These are phyloP conservation scores for Senna siamea DNA, from an alignment of 306 rosid species.

Conservation along the genomic window DNA sequence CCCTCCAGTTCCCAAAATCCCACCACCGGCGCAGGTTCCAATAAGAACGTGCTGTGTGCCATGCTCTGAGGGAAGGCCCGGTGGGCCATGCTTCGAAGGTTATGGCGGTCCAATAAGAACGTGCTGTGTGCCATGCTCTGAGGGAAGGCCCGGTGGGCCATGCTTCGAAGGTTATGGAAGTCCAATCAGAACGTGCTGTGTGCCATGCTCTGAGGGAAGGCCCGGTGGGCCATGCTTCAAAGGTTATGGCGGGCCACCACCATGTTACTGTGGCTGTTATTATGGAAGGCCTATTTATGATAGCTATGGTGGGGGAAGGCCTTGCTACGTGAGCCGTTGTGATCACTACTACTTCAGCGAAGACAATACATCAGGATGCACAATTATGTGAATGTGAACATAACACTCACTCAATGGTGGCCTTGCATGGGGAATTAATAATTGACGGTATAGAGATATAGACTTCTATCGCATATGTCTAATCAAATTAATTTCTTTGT, in stretches of 20 bases:
- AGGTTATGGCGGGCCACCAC: constrained; percentile 41
- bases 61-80: constrained; percentile 42
- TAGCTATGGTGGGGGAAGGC: constrained; percentile 59
- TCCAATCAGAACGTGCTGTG: constrained; percentile 41
- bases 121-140: constrained; percentile 38
- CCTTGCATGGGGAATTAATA: background rate
- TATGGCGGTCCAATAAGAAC: constrained; percentile 51
- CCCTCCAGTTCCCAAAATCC: background rate
- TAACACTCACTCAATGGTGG: background rate
- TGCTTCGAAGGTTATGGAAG: constrained; percentile 15
- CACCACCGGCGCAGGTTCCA: constrained; percentile 42
- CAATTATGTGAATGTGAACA: background rate
- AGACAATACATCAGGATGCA: background rate
- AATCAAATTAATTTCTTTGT: background rate
- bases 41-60: constrained; percentile 33
- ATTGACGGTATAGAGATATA: background rate
- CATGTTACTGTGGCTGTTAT: constrained; percentile 39
- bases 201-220: constrained; percentile 40
- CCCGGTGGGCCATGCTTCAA: constrained; percentile 44
- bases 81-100: constrained; percentile 41
- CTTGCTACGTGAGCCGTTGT: constrained; percentile 40
- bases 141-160: constrained; percentile 50
- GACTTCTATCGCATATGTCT: background rate
- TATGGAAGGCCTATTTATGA: constrained; percentile 59
- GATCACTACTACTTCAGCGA: background rate